These are phyloP conservation scores for Pythium brachiatum DNA, from an alignment of 352 stramenopile genomes.

Conservation along the genomic window DNA sequence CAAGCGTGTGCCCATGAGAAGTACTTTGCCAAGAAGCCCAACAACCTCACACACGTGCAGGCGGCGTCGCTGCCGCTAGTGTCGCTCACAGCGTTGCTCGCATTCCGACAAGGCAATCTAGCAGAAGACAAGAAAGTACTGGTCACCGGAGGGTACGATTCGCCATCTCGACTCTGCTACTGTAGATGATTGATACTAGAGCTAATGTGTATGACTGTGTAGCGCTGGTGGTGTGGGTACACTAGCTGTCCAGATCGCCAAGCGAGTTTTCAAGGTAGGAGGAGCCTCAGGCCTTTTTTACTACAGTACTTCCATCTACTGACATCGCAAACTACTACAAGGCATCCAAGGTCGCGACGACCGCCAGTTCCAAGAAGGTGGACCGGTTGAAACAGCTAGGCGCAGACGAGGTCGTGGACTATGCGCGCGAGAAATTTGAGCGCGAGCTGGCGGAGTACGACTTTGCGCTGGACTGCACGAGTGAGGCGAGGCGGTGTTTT, in stretches of 20 bases:
- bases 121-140: conserved; percentile 68
- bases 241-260: conserved; percentile 73
- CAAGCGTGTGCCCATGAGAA: conserved; percentile 47
- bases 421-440: conserved; percentile 63
- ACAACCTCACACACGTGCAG: conserved; percentile 68
- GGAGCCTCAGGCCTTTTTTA: no score
- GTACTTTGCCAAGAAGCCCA: conserved; percentile 68
- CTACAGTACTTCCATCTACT: no score
- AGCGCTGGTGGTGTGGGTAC: conserved; percentile 69
- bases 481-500: conserved; percentile 60
- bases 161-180: no score
- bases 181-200: neutral
- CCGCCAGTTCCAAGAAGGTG: conserved; percentile 60
- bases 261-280: conserved; percentile 68
- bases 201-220: neutral
- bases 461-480: conserved; percentile 74
- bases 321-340: no score
- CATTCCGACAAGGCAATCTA: conserved; percentile 49
- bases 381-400: conserved; percentile 64
- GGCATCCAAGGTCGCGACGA: conserved; percentile 68
- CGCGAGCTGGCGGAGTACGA: conserved; percentile 68
- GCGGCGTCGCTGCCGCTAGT: conserved; percentile 64
- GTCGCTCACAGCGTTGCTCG: conserved; percentile 45
- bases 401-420: conserved; percentile 72
- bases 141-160: conserved; percentile 56